Base-by-base conservation (phyloP, 1,284 basidiomycete genomes). In the Gomphus bonarii region DNA sequence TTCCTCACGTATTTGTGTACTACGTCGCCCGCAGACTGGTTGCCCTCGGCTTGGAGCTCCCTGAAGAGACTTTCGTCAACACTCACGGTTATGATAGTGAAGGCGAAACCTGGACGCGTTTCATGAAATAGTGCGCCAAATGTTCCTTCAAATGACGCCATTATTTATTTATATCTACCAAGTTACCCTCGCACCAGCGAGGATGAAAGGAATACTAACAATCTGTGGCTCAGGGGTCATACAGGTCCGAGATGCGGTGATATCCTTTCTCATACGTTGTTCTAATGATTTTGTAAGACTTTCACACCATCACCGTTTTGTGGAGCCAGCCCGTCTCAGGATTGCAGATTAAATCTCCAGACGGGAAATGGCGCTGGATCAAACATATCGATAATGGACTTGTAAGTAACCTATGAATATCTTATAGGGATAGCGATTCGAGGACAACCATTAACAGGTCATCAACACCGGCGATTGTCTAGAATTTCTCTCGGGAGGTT, bases 161-260 rank as follows among this genome's bases (percentile, higher is more conserved):
- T 12, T 25, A 31, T 22, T 30, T 28, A 6, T 25, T 30, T 43
- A 4, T 44, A 4, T 38, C 1, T 20, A 25, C 44, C 31, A 31
- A 76, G 74, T 58, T 73, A 72, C 60, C 74, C 73, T n/a, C 69
- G 72, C 46, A 70, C 76, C 0, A 66, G 72, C 31, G 79, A 81
- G 16, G 81, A 83, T 54, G 81, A 83, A 61, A 57, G 62, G 14
- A 77, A 76, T 63, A 74, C 79, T 0, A 77, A 77, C 53, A 73
- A 78, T 48, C 75, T 81, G 18, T 81, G 79, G 80, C 66, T 82
- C 35, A 81, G 82, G 63, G 82, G 81, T 4, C 81, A 84, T 61
- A 81, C 78, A 9, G 81, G 81, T 77, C 57, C 30, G n/a, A 40
- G 2, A 16, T 16, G 36, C 3, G 3, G 11, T 25, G 58, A 25